phyloP scores from a whole-genome alignment of 2,329 filamentous ascomycete genomes.

The Spiromastix sp. region DNA sequence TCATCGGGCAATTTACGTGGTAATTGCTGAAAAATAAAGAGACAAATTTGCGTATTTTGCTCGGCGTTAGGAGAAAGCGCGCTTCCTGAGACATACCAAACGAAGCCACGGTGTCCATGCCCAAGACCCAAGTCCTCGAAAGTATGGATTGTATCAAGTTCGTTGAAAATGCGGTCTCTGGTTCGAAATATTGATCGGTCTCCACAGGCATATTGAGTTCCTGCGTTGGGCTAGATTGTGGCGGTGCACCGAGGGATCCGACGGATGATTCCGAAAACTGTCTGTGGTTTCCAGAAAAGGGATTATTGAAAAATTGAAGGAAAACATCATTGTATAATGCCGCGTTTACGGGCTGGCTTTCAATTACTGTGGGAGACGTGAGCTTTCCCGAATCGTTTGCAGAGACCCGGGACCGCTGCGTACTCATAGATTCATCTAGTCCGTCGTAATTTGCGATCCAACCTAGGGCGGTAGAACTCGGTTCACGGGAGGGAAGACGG shows the following conservation, averaged over 20 bases:
- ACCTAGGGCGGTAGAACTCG: conserved; percentile 26
- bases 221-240: conserved; percentile 12
- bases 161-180: conserved; percentile 27
- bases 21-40: conserved; percentile 36
- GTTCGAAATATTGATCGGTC: conserved; percentile 18
- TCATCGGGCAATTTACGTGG: conserved; percentile 35
- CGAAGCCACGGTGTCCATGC: conserved; percentile 27
- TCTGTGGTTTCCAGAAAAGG: conserved; percentile 21
- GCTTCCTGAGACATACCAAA: conserved; percentile 30
- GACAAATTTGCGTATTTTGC: conserved; percentile 32
- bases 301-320: conserved; percentile 28
- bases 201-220: conserved; percentile 14
- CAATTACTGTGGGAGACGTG: conserved; percentile 5
- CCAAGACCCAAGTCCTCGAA: conserved; percentile 28
- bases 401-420: too few relatives aligned
- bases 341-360: conserved; percentile 17
- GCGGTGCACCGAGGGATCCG: conserved; percentile 11
- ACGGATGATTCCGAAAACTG: conserved; percentile 14
- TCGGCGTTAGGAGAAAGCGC: conserved; percentile 30
- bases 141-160: conserved; percentile 31
- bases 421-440: conserved; percentile 7
- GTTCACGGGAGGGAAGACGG: conserved; percentile 30
- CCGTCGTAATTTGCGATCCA: conserved; percentile 21
- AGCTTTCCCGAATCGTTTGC: conserved; percentile 4
- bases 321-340: conserved; percentile 28